Base-by-base conservation (phyloP, 2,329 filamentous ascomycete genomes). In the Fusarium sp. region DNA sequence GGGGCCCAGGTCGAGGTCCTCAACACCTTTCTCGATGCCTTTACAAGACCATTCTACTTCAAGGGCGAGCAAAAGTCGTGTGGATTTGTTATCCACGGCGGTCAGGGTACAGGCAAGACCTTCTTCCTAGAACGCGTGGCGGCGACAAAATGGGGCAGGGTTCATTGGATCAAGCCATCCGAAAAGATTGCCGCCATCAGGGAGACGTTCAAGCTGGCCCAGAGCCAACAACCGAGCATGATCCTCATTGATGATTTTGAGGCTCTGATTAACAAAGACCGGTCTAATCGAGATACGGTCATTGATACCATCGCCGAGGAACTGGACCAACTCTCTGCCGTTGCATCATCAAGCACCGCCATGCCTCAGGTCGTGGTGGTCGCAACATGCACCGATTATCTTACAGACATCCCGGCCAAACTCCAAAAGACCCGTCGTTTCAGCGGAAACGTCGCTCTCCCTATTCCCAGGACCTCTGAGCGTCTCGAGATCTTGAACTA, bases 101-200 rank as follows among this genome's bases (percentile, higher is more conserved):
- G 94, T 20, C 90, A 90, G 71, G 95, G 96, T 12, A 97, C 94
- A 0, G 96, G 96, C 27, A 98, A 98, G 84, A 93, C 91, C 1
- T 87, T 93, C 72, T 85, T 98, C 0, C 85, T 98, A 1, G 82
- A 92, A 17, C 89, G 90, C 35, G 86, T 98, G 22, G 89, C 91
- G 10, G 87, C 86, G 8, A 90, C 91, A 0, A 88, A 87, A 67
- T 98, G 95, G 94, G 90, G 90, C 25, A 90, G 89, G 45, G 90
- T 95, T 1, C 88, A 93, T 73, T 88, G 85, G 64, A 85, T 95
- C 63, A 85, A 88, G 64, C 84, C 85, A 8, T 84, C 87, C 6
- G 87, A 89, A 71, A 92, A 91, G 79, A 82, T 89, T 4, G 78
- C 89, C 0, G 86, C 88, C 2, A 87, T 98, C 50, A 87, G 90